A percentile compares a stretch with the other conserved stretches of the same genome.
These are phyloP conservation scores for Ottelia alismoides DNA, from an alignment of 106 monocot genomes.

Conservation along the genomic window DNA sequence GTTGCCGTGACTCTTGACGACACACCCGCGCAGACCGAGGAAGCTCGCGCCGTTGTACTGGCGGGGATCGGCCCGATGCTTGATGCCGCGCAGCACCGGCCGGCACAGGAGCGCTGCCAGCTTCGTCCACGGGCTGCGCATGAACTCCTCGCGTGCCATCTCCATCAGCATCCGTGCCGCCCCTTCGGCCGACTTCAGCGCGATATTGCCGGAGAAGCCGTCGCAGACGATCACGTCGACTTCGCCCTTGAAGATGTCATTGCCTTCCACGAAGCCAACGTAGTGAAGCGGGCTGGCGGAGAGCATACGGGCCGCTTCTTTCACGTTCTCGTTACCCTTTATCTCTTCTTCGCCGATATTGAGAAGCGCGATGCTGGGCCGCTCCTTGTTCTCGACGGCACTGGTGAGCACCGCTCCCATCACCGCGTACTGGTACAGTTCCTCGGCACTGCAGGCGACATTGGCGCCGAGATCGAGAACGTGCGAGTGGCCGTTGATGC, in stretches of 20 bases:
- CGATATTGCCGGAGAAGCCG: not conserved
- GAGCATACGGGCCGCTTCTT: not conserved
- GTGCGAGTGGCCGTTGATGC: too few species aligned
- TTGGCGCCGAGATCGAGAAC: not conserved
- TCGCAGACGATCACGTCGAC: not conserved
- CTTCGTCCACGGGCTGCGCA: not conserved
- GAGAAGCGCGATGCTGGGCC: not conserved
- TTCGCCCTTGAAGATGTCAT: not conserved
- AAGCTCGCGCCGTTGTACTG: not conserved
- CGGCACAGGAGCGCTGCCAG: not conserved
- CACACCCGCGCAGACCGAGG: not conserved
- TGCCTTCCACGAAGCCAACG: not conserved
- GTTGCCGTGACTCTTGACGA: not conserved
- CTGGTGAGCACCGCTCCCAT: not conserved
- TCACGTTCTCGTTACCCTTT: not conserved
- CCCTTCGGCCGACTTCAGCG: not conserved
- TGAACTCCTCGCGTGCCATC: not conserved
- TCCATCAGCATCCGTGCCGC: not conserved
- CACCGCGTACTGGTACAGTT: not conserved
- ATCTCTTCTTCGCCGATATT: not conserved
- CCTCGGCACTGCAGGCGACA: not conserved
- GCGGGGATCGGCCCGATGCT: not conserved
- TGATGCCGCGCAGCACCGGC: not conserved
- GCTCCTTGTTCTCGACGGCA: not conserved
- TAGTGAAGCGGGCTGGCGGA: not conserved